A percentile compares a stretch with the other conserved stretches of the same genome.
Conservation (phyloP, 2,329 filamentous ascomycete species). For the Fusarium sp. region DNA sequence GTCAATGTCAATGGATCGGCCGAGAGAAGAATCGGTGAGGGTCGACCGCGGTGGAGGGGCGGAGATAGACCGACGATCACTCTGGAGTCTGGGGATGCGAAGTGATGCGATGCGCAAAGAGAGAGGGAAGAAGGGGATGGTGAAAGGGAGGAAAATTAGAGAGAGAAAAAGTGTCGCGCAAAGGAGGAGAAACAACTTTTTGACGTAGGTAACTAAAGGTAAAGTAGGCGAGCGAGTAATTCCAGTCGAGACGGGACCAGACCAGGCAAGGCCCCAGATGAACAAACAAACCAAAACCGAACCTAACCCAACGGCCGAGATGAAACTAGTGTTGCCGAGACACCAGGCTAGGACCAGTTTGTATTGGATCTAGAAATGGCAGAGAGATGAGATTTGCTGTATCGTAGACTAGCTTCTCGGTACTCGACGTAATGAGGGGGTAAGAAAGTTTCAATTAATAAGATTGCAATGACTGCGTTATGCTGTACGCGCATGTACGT, state of each 20-base stretch:
- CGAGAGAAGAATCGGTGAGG: conserved; percentile 43
- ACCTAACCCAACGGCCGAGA: conserved; percentile 30
- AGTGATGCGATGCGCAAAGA: conserved; percentile 6
- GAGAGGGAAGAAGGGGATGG: background rate
- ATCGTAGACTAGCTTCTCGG: too few species aligned
- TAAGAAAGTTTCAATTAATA: conserved; percentile 10
- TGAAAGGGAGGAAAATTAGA: conserved; percentile 24
- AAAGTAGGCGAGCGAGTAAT: conserved; percentile 20
- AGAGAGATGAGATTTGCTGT: conserved; percentile 19
- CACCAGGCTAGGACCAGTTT: conserved; percentile 38
- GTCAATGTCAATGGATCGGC: conserved; percentile 43
- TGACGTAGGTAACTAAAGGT: conserved; percentile 22
- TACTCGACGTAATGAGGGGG: conserved; percentile 1
- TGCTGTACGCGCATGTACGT: background rate
- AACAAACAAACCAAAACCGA: conserved; percentile 30
- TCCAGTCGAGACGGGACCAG: conserved; percentile 8
- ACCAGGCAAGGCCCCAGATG: conserved; percentile 22
- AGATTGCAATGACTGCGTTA: background rate
- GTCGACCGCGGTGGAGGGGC: conserved; percentile 33
- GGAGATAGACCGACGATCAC: conserved; percentile 38
- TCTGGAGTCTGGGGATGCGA: conserved; percentile 27
- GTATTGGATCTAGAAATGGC: conserved; percentile 9
- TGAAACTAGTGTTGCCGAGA: conserved; percentile 47
- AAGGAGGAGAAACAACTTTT: conserved; percentile 37
- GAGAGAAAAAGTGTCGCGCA: conserved; percentile 19